phyloP scores from a whole-genome alignment of 176 grass and related monocot genomes.

The Stipa capillata region DNA sequence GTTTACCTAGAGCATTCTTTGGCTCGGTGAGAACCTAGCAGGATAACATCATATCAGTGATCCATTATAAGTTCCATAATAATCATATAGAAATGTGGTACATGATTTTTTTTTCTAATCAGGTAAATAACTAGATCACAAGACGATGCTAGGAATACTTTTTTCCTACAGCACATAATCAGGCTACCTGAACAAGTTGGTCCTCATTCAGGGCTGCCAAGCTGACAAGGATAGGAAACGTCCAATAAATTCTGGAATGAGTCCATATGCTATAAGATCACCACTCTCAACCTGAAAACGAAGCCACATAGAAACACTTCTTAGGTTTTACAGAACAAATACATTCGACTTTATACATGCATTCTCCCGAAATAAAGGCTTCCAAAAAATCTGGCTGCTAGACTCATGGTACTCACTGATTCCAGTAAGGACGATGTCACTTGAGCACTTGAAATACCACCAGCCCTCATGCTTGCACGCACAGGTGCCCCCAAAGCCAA shows the following conservation, averaged over 20 bases:
- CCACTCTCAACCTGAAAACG: constrained; percentile 87
- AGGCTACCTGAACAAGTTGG: constrained; percentile 81
- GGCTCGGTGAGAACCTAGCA: constrained; percentile 77
- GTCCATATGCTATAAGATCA: constrained; percentile 93
- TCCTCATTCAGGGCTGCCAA: constrained; percentile 77
- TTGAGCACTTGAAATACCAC: constrained; percentile 73
- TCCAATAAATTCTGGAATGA: constrained; percentile 99
- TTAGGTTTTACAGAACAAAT: constrained; percentile 6
- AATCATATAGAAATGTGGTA: neutral
- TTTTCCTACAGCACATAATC: neutral
- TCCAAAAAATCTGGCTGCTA: neutral
- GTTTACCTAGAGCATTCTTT: constrained; percentile 89
- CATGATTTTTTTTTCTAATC: neutral
- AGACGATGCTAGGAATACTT: neutral
- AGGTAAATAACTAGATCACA: neutral
- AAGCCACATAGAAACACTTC: neutral
- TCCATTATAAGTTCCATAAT: neutral
- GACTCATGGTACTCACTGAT: constrained; percentile 49
- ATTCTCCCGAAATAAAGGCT: constrained; percentile 12
- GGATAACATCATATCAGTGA: constrained; percentile 17
- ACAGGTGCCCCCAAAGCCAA: constrained; percentile 94
- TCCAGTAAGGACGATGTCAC: constrained; percentile 88
- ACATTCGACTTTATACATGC: neutral
- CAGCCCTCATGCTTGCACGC: constrained; percentile 70
- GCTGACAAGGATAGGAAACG: constrained; percentile 90